Conservation (phyloP, 2,329 filamentous ascomycete genomes). For the Myrmaecium sp. region DNA sequence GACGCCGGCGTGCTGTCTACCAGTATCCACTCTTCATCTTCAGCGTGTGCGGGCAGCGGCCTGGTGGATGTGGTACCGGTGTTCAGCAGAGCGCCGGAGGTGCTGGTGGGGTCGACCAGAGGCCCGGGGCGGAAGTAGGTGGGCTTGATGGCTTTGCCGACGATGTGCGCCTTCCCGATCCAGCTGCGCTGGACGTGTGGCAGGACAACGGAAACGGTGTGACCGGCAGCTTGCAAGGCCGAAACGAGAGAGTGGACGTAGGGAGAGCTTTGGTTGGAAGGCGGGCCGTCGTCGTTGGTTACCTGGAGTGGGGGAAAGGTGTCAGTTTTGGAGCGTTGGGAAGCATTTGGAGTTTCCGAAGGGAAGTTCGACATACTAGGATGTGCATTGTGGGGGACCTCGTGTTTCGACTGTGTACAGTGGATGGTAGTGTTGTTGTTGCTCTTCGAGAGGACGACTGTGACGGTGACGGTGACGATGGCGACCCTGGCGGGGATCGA, state of each 20-base stretch:
- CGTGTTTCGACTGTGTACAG: too few species aligned
- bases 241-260: conserved; percentile 31
- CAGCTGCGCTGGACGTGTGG: conserved; percentile 87
- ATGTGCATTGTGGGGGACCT: conserved; percentile 18
- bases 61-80: conserved; percentile 17
- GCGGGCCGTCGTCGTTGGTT: conserved; percentile 35
- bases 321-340: too few species aligned
- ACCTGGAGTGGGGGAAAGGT: conserved; percentile 21
- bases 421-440: too few species aligned
- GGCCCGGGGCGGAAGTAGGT: conserved; percentile 61
- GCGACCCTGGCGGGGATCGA: too few species aligned
- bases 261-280: conserved; percentile 31
- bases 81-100: conserved; percentile 16
- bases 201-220: conserved; percentile 79
- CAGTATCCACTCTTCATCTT: conserved; percentile 31
- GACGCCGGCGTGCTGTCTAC: conserved; percentile 32
- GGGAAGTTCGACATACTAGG: conserved; percentile 12
- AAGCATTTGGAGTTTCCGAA: conserved; percentile 1
- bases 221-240: conserved; percentile 44
- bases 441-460: too few species aligned
- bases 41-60: conserved; percentile 14
- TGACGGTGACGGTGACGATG: too few species aligned
- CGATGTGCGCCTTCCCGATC: conserved; percentile 97
- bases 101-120: conserved; percentile 15
- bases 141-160: conserved; percentile 73